Base-by-base conservation (phyloP, 805 yeast genomes). In the Zygosaccharomyces gambellarensis region DNA sequence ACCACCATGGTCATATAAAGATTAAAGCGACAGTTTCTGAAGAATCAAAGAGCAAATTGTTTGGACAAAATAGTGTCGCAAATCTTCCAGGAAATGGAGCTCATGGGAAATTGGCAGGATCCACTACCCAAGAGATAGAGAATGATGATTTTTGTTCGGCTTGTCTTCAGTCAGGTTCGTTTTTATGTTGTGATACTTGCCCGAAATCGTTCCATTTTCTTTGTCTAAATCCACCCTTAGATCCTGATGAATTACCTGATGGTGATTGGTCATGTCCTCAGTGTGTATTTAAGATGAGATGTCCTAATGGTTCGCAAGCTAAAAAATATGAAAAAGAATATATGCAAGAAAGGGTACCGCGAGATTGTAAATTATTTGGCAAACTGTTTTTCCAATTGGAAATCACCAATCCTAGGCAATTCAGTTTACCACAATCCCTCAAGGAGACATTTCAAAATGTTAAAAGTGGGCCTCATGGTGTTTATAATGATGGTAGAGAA, bases 101-200 rank as follows among this genome's bases (percentile, higher is more conserved):
- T 5, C 38, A 47, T n/a, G 43, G 45, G 28, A 34, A 43, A 12
- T 45, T 39, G 28, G 44, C 46, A 29, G 44, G 50, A 17, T 56
- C 29, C 70, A 54, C 66, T 9, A 66, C 73, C 6, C 63, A 63
- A 44, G 74, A 65, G 43, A 58, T 62, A 12, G 69, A 65, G 49
- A 94, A 92, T 64, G 95, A 90, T 53, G 99, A 92, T 65, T 90
- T 77, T 65, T 92, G 99, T 62, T 74, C 87, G n/a, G 76, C 94
- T 0, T 92, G 99, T 70, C 90, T 95, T 1, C 87, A 89, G 25
- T 74, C 90, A 0, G 99, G 99, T 10, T 76, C 87, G 25, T 90
- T 92, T 59, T 73, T 92, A 22, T 94, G 98, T 68, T 92, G 99
- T 69, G 99, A 92, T 59, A 76, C 87, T 1, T 92, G 99, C 67